Evolutionary conservation across 1,284 basidiomycete species (phyloP).

Genomic region (Acaromyces ingoldii): DNA sequence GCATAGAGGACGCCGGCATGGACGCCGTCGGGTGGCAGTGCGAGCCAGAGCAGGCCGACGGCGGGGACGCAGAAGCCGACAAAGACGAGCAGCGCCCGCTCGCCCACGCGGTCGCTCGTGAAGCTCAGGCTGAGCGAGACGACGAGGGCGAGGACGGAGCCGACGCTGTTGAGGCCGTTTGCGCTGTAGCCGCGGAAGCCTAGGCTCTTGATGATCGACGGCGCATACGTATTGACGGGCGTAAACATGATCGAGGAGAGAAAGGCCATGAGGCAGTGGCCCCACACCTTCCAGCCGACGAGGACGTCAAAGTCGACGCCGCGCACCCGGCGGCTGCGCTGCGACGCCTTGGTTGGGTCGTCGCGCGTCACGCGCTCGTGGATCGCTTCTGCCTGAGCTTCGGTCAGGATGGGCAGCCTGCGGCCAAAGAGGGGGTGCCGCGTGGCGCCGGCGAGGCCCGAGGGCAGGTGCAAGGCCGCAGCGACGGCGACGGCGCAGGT

Average conservation of each 20-base stretch:
- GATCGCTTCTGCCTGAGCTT: conserved; percentile 3
- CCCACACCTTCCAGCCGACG: not conserved
- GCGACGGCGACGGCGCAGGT: conserved; percentile 13
- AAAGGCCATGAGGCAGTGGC: not conserved
- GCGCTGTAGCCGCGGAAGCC: conserved; percentile 5
- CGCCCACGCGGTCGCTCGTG: not conserved
- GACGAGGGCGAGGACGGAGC: not conserved
- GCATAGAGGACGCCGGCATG: not conserved
- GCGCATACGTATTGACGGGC: conserved; percentile 5
- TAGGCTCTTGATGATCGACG: conserved; percentile 6
- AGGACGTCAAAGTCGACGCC: not conserved
- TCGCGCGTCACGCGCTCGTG: not conserved
- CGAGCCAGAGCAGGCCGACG: conserved; percentile 7
- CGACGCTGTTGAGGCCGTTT: conserved; percentile 1
- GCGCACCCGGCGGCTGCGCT: not conserved
- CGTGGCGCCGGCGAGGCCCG: conserved; percentile 1
- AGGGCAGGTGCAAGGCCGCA: conserved; percentile 20
- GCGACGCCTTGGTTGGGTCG: conserved; percentile 1
- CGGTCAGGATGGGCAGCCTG: not conserved
- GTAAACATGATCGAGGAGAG: not conserved
- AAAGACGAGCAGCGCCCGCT: not conserved
- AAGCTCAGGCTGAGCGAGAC: not conserved
- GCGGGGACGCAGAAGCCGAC: not conserved
- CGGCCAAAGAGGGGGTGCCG: not conserved
- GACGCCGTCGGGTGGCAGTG: not conserved